These are phyloP conservation scores for Magnolia sinica DNA, from an alignment of 164 flowering plant genomes.

Conservation along the genomic window DNA sequence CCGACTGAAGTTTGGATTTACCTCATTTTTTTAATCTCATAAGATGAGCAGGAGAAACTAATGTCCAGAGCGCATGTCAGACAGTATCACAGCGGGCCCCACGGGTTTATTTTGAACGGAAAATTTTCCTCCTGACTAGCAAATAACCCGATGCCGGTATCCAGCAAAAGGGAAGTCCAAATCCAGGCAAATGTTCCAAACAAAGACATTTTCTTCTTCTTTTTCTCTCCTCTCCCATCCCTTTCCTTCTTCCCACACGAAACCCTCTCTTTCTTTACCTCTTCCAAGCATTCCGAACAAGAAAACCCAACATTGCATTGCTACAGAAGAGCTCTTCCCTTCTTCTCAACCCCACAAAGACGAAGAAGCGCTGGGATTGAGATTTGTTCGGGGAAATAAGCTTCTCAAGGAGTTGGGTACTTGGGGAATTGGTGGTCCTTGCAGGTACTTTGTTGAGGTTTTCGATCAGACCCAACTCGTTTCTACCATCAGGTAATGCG, in stretches of 20 bases:
- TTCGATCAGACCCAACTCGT: constrained; percentile 13
- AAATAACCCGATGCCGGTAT: neutral
- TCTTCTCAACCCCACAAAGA: neutral
- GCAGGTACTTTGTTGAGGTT: constrained; percentile 12
- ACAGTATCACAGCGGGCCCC: too few species aligned
- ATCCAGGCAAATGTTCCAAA: neutral
- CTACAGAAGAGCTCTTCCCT: neutral
- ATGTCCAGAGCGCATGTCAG: too few species aligned
- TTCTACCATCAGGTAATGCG: constrained; percentile 8
- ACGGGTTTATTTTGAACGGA: too few species aligned
- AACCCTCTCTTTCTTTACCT: constrained; percentile 1
- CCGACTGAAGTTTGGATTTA: too few species aligned
- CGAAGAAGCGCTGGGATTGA: neutral
- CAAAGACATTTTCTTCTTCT: neutral
- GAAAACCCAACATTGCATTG: neutral
- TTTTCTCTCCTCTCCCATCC: neutral
- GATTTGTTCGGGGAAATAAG: constrained; percentile 7
- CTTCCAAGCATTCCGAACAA: neutral
- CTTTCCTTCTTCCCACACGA: neutral
- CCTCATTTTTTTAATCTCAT: too few species aligned
- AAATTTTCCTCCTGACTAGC: too few species aligned
- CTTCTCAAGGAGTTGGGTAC: constrained; percentile 20
- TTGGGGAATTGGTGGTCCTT: constrained; percentile 21
- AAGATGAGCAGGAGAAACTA: too few species aligned
- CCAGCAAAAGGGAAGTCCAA: neutral